A percentile compares a stretch with the other conserved stretches of the same genome.
Evolutionary conservation across 805 yeast genomes (phyloP).

Genomic region (Starmerella khaoyaiensis): DNA sequence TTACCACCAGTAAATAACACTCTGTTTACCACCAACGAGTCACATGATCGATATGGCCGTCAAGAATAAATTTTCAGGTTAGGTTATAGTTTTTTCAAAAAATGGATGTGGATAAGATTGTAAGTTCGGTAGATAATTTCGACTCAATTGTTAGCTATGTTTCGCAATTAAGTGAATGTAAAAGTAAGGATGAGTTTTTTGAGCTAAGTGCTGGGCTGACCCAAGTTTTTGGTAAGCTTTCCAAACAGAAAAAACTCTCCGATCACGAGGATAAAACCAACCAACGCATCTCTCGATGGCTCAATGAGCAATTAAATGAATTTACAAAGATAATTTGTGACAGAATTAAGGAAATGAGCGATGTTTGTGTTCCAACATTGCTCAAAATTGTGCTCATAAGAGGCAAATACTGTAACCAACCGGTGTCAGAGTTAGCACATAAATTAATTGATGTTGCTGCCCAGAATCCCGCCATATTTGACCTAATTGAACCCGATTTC

Average conservation of each 20-base stretch:
- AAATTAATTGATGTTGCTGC: slow-evolving; percentile 30
- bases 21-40: slow-evolving; percentile 10
- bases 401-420: slow-evolving; percentile 44
- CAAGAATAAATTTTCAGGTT: slow-evolving; percentile 1
- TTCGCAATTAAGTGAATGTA: slow-evolving; percentile 27
- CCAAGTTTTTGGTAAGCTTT: slow-evolving; percentile 38
- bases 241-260: slow-evolving; percentile 33
- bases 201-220: slow-evolving; percentile 29
- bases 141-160: slow-evolving; percentile 42
- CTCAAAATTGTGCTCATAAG: slow-evolving; percentile 36
- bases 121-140: slow-evolving; percentile 28
- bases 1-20: background rate
- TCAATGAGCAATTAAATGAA: slow-evolving; percentile 16
- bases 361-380: slow-evolving; percentile 36
- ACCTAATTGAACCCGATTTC: slow-evolving; percentile 7
- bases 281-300: slow-evolving; percentile 42
- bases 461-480: slow-evolving; percentile 27
- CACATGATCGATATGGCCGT: slow-evolving; percentile 9
- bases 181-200: slow-evolving; percentile 20
- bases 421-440: slow-evolving; percentile 33
- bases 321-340: slow-evolving; percentile 2
- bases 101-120: slow-evolving; percentile 14
- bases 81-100: background rate
- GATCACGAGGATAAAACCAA: slow-evolving; percentile 40
- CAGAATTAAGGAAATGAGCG: background rate